Conservation (phyloP, 2,329 filamentous ascomycete species). For the Claviceps humidiphila region DNA sequence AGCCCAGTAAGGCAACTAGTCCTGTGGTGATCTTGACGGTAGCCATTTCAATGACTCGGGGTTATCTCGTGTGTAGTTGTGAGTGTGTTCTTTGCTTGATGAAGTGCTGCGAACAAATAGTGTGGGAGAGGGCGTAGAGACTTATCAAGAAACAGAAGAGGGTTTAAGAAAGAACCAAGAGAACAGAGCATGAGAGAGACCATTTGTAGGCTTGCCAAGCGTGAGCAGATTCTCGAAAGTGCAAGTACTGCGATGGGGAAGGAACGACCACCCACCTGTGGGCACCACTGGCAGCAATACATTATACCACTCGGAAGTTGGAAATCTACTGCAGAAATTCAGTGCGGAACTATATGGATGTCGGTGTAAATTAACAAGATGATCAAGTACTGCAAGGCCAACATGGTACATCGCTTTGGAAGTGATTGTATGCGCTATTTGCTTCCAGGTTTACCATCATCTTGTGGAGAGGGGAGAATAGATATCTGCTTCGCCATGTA, state of each 20-base stretch:
- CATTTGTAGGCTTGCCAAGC: not conserved
- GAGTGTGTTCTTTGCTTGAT: not conserved
- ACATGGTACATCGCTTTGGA: too few relatives aligned
- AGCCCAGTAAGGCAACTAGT: slow-evolving; percentile 11
- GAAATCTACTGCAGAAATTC: not conserved
- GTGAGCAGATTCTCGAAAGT: not conserved
- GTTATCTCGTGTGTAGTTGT: not conserved
- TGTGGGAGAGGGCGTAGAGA: not conserved
- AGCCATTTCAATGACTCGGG: slow-evolving; percentile 11
- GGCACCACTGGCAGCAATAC: not conserved
- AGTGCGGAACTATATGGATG: not conserved
- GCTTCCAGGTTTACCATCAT: too few relatives aligned
- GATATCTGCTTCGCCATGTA: too few relatives aligned
- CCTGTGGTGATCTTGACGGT: slow-evolving; percentile 11
- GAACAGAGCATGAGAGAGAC: not conserved
- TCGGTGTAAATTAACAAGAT: not conserved
- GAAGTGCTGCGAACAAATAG: not conserved
- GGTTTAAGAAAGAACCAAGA: not conserved
- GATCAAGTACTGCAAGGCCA: too few relatives aligned
- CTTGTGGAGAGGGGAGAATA: too few relatives aligned
- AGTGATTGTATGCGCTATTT: too few relatives aligned
- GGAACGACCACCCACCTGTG: not conserved
- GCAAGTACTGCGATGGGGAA: not conserved
- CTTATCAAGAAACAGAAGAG: not conserved
- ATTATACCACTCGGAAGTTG: not conserved